Conservation (phyloP, 352 stramenopile species). For the Globisporangium radiosum region DNA sequence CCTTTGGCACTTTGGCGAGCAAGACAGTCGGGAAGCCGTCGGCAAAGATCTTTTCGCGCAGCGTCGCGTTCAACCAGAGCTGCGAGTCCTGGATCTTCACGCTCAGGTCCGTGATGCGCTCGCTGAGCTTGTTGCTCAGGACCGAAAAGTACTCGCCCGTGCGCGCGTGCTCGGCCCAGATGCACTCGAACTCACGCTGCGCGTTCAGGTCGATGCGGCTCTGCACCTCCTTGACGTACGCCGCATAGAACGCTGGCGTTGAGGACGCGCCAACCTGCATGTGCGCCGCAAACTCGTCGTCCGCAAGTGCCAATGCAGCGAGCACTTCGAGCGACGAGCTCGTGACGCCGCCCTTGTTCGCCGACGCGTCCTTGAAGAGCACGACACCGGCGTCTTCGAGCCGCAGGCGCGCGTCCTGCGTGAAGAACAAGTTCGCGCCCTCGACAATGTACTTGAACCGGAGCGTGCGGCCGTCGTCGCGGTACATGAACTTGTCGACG, state of each 20-base stretch:
- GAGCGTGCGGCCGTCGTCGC: constrained; percentile 64
- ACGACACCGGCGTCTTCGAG: constrained; percentile 94
- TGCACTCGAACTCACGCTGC: constrained; percentile 76
- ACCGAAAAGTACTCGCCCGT: constrained; percentile 65
- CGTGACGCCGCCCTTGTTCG: constrained; percentile 83
- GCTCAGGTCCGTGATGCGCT: constrained; percentile 76
- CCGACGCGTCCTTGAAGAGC: constrained; percentile 96
- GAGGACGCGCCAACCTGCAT: constrained; percentile 69
- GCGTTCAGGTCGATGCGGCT: constrained; percentile 76
- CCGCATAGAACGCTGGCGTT: constrained; percentile 63
- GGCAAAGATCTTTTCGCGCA: constrained; percentile 68
- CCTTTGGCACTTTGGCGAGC: constrained; percentile 40
- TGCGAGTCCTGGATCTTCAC: constrained; percentile 75
- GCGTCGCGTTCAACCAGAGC: constrained; percentile 58
- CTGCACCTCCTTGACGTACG: constrained; percentile 78
- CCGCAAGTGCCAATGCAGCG: constrained; percentile 60
- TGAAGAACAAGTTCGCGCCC: constrained; percentile 97
- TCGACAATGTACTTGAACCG: constrained; percentile 96
- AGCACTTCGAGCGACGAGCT: constrained; percentile 77
- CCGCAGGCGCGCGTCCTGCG: constrained; percentile 89
- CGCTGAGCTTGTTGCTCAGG: constrained; percentile 69
- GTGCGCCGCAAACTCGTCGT: constrained; percentile 75
- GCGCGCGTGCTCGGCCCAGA: constrained; percentile 73
- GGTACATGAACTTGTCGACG: constrained; percentile 87
- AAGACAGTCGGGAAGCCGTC: constrained; percentile 75